These are phyloP conservation scores for Graphilbum fragrans DNA, from an alignment of 2,329 filamentous ascomycete species.

Conservation along the genomic window DNA sequence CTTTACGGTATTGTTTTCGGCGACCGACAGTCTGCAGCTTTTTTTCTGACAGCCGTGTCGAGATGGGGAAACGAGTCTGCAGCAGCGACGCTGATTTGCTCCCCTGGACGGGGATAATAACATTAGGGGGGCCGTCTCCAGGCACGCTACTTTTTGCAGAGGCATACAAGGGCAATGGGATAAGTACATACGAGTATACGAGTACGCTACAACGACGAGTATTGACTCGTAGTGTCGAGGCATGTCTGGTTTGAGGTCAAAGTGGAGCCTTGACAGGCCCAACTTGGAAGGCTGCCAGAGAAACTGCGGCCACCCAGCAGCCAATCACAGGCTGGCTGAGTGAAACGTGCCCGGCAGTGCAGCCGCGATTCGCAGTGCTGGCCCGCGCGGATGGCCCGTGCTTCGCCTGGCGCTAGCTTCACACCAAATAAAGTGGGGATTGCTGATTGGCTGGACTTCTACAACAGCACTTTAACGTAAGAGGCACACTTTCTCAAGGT, in stretches of 20 bases:
- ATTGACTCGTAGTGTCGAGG: too few species aligned
- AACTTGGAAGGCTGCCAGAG: neutral
- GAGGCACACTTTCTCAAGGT: too few species aligned
- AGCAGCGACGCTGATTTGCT: conserved; percentile 1
- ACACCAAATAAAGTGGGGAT: neutral
- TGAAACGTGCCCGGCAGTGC: conserved; percentile 8
- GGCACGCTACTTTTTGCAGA: too few species aligned
- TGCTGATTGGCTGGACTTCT: conserved; percentile 7
- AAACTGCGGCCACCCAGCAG: neutral
- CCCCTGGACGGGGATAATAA: neutral
- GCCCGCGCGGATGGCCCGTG: conserved; percentile 7
- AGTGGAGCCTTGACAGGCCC: neutral
- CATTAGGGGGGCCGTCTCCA: too few species aligned
- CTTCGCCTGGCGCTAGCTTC: neutral
- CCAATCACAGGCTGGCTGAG: conserved; percentile 5
- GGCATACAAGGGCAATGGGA: too few species aligned
- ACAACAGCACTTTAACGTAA: neutral
- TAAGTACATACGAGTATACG: too few species aligned
- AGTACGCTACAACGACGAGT: too few species aligned
- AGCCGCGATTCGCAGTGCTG: conserved; percentile 5
- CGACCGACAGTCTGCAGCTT: too few species aligned
- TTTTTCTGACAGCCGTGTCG: neutral
- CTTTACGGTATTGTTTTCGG: too few species aligned
- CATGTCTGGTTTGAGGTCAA: too few species aligned
- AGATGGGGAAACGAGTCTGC: neutral